Conservation (phyloP, 139 green algal species). For the Chlorella sp. region DNA sequence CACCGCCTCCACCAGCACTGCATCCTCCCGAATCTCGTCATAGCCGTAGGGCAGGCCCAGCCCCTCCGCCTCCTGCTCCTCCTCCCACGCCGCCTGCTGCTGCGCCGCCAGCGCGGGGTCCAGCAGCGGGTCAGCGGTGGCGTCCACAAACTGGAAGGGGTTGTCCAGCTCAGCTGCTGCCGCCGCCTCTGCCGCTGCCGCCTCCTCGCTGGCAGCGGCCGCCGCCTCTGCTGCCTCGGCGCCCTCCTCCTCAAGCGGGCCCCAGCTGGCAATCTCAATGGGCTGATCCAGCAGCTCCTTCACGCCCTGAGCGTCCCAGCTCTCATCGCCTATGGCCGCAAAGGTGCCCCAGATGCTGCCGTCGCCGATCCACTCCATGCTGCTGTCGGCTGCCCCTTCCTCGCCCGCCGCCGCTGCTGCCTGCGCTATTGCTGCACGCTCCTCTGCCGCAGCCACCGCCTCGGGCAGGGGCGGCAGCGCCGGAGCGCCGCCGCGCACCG, state of each 20-base stretch:
- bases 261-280: background rate
- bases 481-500: background rate
- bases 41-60: background rate
- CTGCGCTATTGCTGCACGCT: background rate
- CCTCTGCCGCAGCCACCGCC: background rate
- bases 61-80: background rate
- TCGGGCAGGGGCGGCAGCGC: conserved; percentile 33
- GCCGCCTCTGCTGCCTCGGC: background rate
- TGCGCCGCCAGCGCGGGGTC: background rate
- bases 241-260: background rate
- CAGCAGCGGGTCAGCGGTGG: background rate
- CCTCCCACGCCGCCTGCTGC: conserved; percentile 3
- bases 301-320: too few relatives aligned
- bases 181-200: background rate
- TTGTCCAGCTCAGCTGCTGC: too few relatives aligned
- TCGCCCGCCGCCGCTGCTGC: background rate
- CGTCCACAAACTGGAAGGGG: conserved; percentile 24
- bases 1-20: background rate
- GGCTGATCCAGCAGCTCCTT: background rate
- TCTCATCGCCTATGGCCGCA: too few relatives aligned
- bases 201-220: background rate
- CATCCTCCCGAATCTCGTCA: conserved; percentile 24
- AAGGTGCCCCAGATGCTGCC: too few relatives aligned
- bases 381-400: too few relatives aligned
- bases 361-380: too few relatives aligned